These are phyloP conservation scores for Yamadazyma kanchanaburiensis DNA, from an alignment of 1,139 yeast genomes.

Conservation along the genomic window DNA sequence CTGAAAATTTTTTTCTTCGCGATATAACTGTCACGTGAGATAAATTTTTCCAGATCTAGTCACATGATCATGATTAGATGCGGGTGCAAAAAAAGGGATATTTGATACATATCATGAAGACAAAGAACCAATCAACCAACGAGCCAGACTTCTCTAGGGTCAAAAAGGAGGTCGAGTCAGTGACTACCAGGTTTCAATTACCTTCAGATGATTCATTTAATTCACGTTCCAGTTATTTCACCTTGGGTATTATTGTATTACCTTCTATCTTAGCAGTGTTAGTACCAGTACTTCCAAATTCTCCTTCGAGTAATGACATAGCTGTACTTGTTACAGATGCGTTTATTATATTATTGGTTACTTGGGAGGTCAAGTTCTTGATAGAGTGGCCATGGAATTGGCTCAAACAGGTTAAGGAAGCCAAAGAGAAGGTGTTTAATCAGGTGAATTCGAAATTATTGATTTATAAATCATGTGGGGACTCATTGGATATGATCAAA, in stretches of 20 bases:
- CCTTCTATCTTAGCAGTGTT: constrained; percentile 14
- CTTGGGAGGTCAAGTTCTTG: constrained; percentile 24
- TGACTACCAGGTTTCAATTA: no score
- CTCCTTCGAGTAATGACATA: constrained; percentile 10
- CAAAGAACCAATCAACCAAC: no score
- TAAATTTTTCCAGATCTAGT: neutral
- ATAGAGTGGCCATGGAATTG: constrained; percentile 39
- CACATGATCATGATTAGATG: no score
- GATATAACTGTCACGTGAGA: constrained; percentile 8
- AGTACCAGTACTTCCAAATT: constrained; percentile 12
- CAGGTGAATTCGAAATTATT: constrained; percentile 14
- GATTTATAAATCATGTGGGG: constrained; percentile 4
- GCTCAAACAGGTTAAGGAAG: constrained; percentile 21
- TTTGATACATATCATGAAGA: no score
- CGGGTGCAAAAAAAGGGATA: no score
- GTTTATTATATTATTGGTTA: constrained; percentile 23
- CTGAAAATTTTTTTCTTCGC: constrained; percentile 4
- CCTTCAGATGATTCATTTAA: neutral
- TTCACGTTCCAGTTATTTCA: constrained; percentile 5
- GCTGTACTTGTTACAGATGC: constrained; percentile 24
- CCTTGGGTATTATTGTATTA: constrained; percentile 8
- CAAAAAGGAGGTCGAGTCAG: no score
- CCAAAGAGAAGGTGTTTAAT: constrained; percentile 17
- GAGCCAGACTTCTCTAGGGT: no score
- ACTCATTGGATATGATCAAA: constrained; percentile 3